Conservation (phyloP, 345 rosid genomes). For the Salix purpurea region DNA sequence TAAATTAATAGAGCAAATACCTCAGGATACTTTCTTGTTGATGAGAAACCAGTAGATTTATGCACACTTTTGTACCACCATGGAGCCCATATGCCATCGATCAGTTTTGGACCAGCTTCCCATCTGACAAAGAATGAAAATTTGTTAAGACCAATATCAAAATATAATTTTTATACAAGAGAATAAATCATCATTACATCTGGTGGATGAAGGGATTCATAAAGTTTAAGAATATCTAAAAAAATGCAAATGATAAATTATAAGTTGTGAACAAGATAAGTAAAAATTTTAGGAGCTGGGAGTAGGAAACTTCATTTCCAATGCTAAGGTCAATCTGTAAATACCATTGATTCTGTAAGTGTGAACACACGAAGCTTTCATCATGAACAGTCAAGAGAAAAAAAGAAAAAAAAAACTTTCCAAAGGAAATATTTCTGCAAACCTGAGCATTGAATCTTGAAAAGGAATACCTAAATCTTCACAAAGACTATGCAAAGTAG, state of each 20-base stretch:
- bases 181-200: not conserved
- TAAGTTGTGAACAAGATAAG: too few relatives aligned
- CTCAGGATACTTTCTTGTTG: constrained; percentile 48
- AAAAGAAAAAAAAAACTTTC: not conserved
- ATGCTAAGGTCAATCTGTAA: too few relatives aligned
- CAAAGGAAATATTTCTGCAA: constrained; percentile 10
- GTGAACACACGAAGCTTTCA: too few relatives aligned
- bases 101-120: constrained; percentile 84
- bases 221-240: not conserved
- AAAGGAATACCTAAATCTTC: constrained; percentile 72
- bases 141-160: constrained; percentile 4
- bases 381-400: not conserved
- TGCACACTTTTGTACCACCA: constrained; percentile 80
- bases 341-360: too few relatives aligned
- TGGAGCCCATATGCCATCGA: constrained; percentile 84
- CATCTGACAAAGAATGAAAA: constrained; percentile 47
- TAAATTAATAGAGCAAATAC: constrained; percentile 30
- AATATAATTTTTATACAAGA: not conserved
- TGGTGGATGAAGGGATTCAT: not conserved
- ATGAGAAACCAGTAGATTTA: constrained; percentile 52
- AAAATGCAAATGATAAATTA: too few relatives aligned
- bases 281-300: too few relatives aligned
- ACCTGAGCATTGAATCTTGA: constrained; percentile 73
- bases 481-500: constrained; percentile 65
- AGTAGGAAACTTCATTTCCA: too few relatives aligned